Evolutionary conservation across 257 asterid species (phyloP), one percentile per base, ranked within the genome.

Genomic region (Petunia axillaris): DNA sequence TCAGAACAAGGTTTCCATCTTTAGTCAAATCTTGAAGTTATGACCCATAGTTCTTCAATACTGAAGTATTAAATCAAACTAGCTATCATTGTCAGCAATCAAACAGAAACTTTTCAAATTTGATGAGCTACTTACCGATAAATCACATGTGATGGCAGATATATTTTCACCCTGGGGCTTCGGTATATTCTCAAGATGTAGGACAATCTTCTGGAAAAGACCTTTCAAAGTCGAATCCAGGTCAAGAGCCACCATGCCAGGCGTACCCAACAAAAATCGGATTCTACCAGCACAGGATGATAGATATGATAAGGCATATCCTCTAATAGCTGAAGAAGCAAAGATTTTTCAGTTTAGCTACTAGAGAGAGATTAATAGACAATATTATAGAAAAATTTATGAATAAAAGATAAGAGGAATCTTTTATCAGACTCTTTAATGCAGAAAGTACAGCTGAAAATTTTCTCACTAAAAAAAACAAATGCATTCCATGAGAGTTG

Each of bases 171-270:
- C 97, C 86, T 85, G 98, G 64, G 97, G 96, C 85, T 94, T 96
- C 25, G 99, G 99, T 82, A 96, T 90, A 86, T 81, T 94, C 66
- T 96, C 99, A 62, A 96, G 95, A 87, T 96, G 97, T 85, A 92
- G 96, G 87, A 96, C 95, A 75, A 96, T 91, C 91, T 87, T 90
- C 85, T 93, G 97, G 84, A 96, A 87, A 86, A 92, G 92, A 64
- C 97, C 95, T 90, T 96, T 96, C 88, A 96, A 84, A 81, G 90
- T 89, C 54, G 96, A 83, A 89, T 96, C 99, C 64, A 96, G 87
- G 86, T 96, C 98, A 82, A 96, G 99, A 84, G 99, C 99, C 82
- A 96, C 95, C 99, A 96, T 96, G 84, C 99, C 99, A 6, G 99
- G 99, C 50, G 98, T 94, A 63, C 96, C 94, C 89, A 96, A 92